Base-by-base conservation (phyloP, 768 basidiomycete genomes). In the Sporobolomyces phaffii region DNA sequence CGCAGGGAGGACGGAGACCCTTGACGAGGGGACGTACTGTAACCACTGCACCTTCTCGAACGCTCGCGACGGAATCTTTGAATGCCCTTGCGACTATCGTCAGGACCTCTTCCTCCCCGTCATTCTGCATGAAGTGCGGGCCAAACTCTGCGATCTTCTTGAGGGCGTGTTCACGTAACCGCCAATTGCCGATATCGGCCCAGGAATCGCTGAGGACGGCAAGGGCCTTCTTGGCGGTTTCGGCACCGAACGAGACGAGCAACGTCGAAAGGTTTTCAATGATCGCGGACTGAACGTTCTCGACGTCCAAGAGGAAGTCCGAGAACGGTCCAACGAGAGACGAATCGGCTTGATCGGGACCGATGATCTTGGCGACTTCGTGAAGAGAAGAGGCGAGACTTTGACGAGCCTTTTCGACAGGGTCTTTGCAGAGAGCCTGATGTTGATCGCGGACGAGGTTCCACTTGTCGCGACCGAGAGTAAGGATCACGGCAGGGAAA, bases 341-440 rank as follows among this genome's bases (percentile, higher is more conserved):
- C 45, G 77, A 76, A 52, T 80, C 79, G 1, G 90, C 82, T 67
- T 87, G 80, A 38, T 86, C 84, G 34, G 82, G 80, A 0, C 90
- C 90, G 41, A 97, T 83, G 60, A 97, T 86, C 74, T 85, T 86
- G 26, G 91, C 91, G 51, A 97, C 78, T 77, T 92, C 91, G 56
- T 92, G 92, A 18, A 94, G 75, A 62, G 89, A 89, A 1, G 94
- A 91, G 5, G 91, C 89, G 48, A 94, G 81, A 18, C 90, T 89
- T 54, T 84, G 83, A 28, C 86, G 84, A 28, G 94, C 86, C 65
- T 87, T 86, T 44, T 80, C 76, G 11, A 82, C 81, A 22, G 79
- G 80, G 73, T 85, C 83, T n/a, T 81, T 78, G 31, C 87, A 82
- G 22, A 98, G 81, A 13, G 82, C 78, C 24, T 83, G 77, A 78